Evolutionary conservation across 2,329 filamentous ascomycete species (phyloP).

Genomic region (Emericellopsis atlantica): DNA sequence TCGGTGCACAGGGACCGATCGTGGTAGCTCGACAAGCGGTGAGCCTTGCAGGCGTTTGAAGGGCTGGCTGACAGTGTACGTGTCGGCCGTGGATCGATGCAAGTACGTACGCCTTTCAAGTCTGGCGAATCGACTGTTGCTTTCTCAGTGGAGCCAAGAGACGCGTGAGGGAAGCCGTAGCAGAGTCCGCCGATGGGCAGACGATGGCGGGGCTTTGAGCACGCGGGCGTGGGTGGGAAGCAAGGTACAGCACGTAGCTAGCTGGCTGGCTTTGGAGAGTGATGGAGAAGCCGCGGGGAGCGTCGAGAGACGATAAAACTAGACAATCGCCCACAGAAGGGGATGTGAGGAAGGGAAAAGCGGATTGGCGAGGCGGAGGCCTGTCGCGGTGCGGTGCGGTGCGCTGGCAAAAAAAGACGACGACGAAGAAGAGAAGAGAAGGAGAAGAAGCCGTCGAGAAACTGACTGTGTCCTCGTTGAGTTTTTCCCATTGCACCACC

Average conservation of each 20-base stretch:
- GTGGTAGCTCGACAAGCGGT: neutral
- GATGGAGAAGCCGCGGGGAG: neutral
- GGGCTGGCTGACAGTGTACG: neutral
- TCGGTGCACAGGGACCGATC: neutral
- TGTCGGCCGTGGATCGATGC: no score
- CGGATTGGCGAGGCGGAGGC: slow-evolving; percentile 33
- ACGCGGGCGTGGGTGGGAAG: no score
- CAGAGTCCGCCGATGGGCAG: no score
- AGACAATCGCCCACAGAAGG: slow-evolving; percentile 2
- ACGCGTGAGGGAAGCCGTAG: no score
- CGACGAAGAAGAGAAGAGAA: slow-evolving; percentile 4
- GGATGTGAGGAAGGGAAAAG: slow-evolving; percentile 11
- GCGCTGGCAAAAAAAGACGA: slow-evolving; percentile 2
- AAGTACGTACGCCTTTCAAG: no score
- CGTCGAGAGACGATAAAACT: neutral
- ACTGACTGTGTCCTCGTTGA: neutral
- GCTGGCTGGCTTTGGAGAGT: neutral
- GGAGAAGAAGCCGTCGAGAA: neutral
- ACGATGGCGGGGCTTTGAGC: no score
- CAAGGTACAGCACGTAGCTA: no score
- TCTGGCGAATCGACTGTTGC: no score
- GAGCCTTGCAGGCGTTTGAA: neutral
- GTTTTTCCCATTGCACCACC: neutral
- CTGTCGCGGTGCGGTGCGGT: slow-evolving; percentile 5
- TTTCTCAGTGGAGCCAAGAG: no score